Conservation (phyloP, 805 yeast genomes). For the Peterozyma xylosa region DNA sequence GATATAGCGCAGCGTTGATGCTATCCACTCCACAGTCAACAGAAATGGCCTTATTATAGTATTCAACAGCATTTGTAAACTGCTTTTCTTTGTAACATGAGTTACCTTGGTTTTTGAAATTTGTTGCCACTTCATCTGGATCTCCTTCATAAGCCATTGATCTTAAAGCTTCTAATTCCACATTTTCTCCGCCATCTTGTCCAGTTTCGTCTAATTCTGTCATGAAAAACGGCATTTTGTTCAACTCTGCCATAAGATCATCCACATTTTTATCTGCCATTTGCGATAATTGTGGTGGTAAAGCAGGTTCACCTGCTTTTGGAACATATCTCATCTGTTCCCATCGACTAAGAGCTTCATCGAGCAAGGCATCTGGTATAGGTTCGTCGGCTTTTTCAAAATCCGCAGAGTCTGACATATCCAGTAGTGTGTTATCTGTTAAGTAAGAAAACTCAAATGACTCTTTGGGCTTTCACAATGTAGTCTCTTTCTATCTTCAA, state of each 20-base stretch:
- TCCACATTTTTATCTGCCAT: conserved; percentile 57
- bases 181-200: conserved; percentile 59
- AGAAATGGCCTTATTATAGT: conserved; percentile 74
- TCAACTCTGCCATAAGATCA: conserved; percentile 70
- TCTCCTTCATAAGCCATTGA: conserved; percentile 94
- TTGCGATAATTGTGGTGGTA: conserved; percentile 80
- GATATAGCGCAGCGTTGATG: conserved; percentile 54
- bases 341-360: conserved; percentile 20
- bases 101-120: conserved; percentile 90
- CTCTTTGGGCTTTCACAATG: no score
- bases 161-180: conserved; percentile 77
- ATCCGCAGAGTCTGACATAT: no score
- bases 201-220: conserved; percentile 58
- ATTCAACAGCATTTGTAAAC: conserved; percentile 69
- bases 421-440: no score
- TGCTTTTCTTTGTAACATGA: conserved; percentile 69
- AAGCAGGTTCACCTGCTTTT: conserved; percentile 52
- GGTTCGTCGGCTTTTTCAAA: conserved; percentile 1
- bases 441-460: no score
- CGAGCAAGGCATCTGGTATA: conserved; percentile 3
- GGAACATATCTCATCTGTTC: conserved; percentile 20
- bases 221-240: conserved; percentile 91
- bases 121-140: conserved; percentile 83
- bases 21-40: conserved; percentile 51
- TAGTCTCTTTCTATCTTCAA: no score